Evolutionary conservation across 2,329 filamentous ascomycete species (phyloP).

Genomic region (Cladosporium sp.): DNA sequence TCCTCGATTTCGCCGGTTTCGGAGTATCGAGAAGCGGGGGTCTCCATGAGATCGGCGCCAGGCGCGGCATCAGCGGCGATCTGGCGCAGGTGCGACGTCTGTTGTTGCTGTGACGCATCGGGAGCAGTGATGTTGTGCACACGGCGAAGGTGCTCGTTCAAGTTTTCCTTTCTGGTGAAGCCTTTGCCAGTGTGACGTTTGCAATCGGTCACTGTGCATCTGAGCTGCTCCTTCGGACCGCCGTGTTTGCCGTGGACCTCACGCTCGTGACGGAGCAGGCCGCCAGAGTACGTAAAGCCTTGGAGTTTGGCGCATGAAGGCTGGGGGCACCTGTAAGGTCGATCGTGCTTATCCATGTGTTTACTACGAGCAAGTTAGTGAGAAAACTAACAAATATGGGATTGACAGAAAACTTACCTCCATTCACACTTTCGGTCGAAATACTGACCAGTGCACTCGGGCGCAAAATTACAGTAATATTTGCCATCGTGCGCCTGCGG

Average conservation of each 20-base stretch:
- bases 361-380: slow-evolving; percentile 56
- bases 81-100: slow-evolving; percentile 1
- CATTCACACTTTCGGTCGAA: slow-evolving; percentile 89
- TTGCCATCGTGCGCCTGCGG: slow-evolving; percentile 66
- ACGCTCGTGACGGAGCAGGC: slow-evolving; percentile 81
- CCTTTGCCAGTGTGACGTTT: slow-evolving; percentile 84
- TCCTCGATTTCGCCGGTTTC: slow-evolving; percentile 8
- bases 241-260: slow-evolving; percentile 91
- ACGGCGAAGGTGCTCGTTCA: slow-evolving; percentile 86
- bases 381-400: background rate
- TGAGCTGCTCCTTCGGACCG: slow-evolving; percentile 79
- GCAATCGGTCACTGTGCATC: slow-evolving; percentile 82
- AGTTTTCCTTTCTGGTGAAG: slow-evolving; percentile 89
- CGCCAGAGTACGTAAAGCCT: slow-evolving; percentile 93
- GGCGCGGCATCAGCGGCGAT: slow-evolving; percentile 11
- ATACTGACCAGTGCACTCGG: slow-evolving; percentile 63
- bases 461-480: slow-evolving; percentile 65
- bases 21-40: slow-evolving; percentile 4
- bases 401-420: slow-evolving; percentile 67
- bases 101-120: background rate
- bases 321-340: slow-evolving; percentile 81
- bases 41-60: slow-evolving; percentile 9
- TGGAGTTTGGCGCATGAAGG: slow-evolving; percentile 86
- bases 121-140: slow-evolving; percentile 54
- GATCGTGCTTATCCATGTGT: slow-evolving; percentile 97